Evolutionary conservation across 2,329 filamentous ascomycete genomes (phyloP), one percentile per base, ranked within the genome.

Genomic region (Exophiala spinifera): DNA sequence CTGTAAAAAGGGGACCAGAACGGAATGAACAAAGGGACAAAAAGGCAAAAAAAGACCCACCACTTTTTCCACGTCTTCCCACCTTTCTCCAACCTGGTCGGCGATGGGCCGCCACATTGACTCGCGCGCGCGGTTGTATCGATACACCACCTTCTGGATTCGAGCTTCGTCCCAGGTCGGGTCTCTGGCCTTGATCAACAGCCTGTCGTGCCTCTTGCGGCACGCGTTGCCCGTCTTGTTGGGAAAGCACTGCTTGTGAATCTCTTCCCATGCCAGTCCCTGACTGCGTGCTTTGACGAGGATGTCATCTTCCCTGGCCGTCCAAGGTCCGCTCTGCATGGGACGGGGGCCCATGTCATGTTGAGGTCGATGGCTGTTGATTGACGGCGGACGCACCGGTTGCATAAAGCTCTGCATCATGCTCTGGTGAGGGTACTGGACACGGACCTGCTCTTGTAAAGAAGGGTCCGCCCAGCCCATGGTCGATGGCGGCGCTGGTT

Each of bases 121-220:
- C 69, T 87, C 85, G 51, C 91, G 81, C 13, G 54, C 51, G 57
- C 79, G 79, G 81, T 90, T 88, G 72, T 95, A 95, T 67, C 88
- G 86, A 68, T 82, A 82, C 34, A 88, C 87, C 37, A 95, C 76
- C 8, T 79, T 77, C 68, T 92, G 87, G 20, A 91, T 76, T 74
- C 88, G 88, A 62, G 85, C 77, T 17, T 81, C 81, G 64, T 92
- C 88, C 86, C 89, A 94, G 65, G 91, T 87, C 64, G 89, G 86
- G 45, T 84, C 82, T 54, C 85, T 84, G 53, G 68, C 60, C 61
- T 86, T 83, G 72, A 92, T 87, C 78, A 92, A 85, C 61, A 95
- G 75, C 37, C 90, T 81, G 72, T 95, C 90, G 65, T 95, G 89
- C 51, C 90, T 83, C 74, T 95, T 95, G 61, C 90, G 88, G 73